Evolutionary conservation across 1,284 basidiomycete genomes (phyloP), one percentile per base, ranked within the genome.

Genomic region (Neolentinus lepideus): DNA sequence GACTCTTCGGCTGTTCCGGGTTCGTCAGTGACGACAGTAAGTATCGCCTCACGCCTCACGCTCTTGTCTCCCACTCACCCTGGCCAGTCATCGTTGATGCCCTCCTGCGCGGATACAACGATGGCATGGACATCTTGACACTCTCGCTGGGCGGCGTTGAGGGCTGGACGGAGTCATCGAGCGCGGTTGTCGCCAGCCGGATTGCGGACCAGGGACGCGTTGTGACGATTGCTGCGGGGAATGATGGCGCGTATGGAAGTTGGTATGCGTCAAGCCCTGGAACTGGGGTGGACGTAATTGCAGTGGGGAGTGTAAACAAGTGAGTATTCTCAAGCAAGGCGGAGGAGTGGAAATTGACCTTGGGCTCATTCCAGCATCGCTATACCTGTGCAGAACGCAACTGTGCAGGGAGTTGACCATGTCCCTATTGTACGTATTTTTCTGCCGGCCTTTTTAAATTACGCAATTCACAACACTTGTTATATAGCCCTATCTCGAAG

Each of bases 101-200:
- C 0, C 68, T 83, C 2, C 67, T 80, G 9, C 72, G 61, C 29
- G 79, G 72, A 27, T 74, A 77, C 29, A 65, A 65, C 22, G 77
- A 81, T 26, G 78, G 75, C 4, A 73, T 77, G 59, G 80, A 88
- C 63, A 77, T 88, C 54, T 69, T 88, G 58, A 83, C 81, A 3
- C 69, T 88, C 55, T 85, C 83, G 12, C 67, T 89, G 16, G 84
- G 85, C 35, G 79, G 78, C 21, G 65, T 77, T n/a, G 72, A 75
- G 60, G 80, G 81, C 22, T 87, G 84, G 84, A 79, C 81, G 0
- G 77, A 79, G 61, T 71, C 74, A 25, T 70, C 76, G 11, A 67
- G 71, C 53, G 65, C 76, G 16, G 80, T 84, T 9, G 73, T 84
- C n/a, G 78, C 82, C 0, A 78, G 75, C 57, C 67, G 82, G 52